Base-by-base conservation (phyloP, 129 eudicot species). In the Daucus carota region DNA sequence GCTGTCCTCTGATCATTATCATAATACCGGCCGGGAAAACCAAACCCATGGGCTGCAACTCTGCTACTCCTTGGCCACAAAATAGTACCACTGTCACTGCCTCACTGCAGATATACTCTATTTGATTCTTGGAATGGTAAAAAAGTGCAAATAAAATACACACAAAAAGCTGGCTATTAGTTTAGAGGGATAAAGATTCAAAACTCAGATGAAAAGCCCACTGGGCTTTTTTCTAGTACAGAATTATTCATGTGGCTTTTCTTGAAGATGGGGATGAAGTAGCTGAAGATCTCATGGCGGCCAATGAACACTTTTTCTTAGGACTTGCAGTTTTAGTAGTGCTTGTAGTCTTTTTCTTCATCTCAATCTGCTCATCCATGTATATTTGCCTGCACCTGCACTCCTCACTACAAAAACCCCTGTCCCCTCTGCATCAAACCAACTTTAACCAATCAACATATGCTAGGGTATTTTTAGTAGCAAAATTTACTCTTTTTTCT, bases 341-440 rank as follows among this genome's bases (percentile, higher is more conserved):
- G 4, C 1, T 6, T 3, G 28, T 52, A 22, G 28, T 52, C 62
- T 52, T 52, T 54, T 34, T 67, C 44, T 67, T 31, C 44, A 29
- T 17, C 42, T 67, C n/a, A 65, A 79, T 79, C 26, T 87, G 83
- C 66, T 87, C 88, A 45, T 87, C 91, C 83, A 87, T 82, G 16
- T 8, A 70, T 8, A 87, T 87, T 79, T 87, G 88, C 80, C 81
- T 82, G 85, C 79, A 81, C 75, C 88, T 84, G 83, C 91, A 87
- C 75, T 87, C 91, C 81, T 48, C 86, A 73, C 91, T 87, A 46
- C 91, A 87, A 60, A 87, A 87, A 6, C 73, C 86, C 40, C 40
- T 84, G 83, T 87, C 91, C 80, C 91, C 91, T 63, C 88, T 87
- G 81, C 46, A 20, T 42, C 70, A 57, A 22, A 75, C 46, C 31